Evolutionary conservation across 371 early-diverging fungal species (phyloP), one percentile per base, ranked within the genome.

Genomic region (Massospora cicadina): DNA sequence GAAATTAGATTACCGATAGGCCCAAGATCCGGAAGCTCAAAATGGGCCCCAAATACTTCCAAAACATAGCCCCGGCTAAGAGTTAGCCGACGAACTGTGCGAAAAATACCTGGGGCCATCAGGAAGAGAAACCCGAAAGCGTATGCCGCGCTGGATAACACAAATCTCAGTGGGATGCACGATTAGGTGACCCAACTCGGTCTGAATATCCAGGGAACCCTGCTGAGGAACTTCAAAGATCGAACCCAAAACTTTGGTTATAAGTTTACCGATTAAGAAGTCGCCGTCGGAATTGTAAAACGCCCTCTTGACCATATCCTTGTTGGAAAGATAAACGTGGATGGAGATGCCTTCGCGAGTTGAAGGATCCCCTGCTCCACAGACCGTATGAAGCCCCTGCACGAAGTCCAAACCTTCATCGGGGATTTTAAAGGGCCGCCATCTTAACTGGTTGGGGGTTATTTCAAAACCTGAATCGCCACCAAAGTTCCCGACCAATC

Each of bases 231-330:
- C 93, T 86, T 66, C 29, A 24, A 25, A 65, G 56, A 59, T n/a
- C n/a, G n/a, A 59, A 32, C 28, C 12, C 5, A 43, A 17, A 10
- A 17, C 17, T 10, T 26, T 29, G 31, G 23, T 10, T 10, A 65
- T 30, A 43, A 1, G 60, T 68, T 55, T 80, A 87, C 87, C 90
- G 67, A 97, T 88, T 65, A 95, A 76, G 60, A 89, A 78, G 70
- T 97, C 95, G 2, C 96, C 96, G 66, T 97, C 98, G 2, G 93
- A 76, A 71, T 85, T 89, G 71, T 89, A 85, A 66, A 95, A 87
- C 1, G 95, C 89, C 21, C 73, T 69, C 53, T 80, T 76, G 17
- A 71, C 75, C 96, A 95, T 95, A 69, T 77, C 74, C 65, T 70
- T 68, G 65, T 88, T 88, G 31, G 88, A 86, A 12, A 79, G 70